phyloP scores from a whole-genome alignment of 148 eudicot genomes.

The Nyssa sinensis region DNA sequence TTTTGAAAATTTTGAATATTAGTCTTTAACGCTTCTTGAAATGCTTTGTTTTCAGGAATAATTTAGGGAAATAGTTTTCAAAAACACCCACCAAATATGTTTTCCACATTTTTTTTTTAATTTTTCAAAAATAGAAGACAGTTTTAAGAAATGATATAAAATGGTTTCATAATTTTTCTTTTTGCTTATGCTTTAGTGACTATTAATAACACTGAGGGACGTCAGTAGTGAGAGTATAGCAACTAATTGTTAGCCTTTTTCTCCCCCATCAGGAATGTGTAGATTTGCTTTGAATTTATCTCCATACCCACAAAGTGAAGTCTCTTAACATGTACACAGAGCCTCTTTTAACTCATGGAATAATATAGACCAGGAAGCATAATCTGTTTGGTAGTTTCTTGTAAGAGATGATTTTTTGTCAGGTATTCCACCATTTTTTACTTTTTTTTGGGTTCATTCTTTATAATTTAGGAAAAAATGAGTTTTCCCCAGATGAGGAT shows the following conservation, averaged over 20 bases:
- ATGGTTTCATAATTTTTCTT: too few species aligned
- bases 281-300: too few species aligned
- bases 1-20: not conserved
- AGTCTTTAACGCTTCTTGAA: not conserved
- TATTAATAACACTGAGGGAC: too few species aligned
- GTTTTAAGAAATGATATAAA: too few species aligned
- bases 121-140: too few species aligned
- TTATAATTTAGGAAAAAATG: constrained; percentile 61
- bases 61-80: not conserved
- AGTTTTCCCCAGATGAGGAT: constrained; percentile 83
- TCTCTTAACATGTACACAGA: not conserved
- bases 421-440: not conserved
- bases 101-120: too few species aligned
- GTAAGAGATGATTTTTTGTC: not conserved
- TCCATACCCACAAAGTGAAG: not conserved
- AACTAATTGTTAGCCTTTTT: too few species aligned
- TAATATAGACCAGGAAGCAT: not conserved
- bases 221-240: too few species aligned
- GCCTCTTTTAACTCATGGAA: not conserved
- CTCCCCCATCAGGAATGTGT: too few species aligned
- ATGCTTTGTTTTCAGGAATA: not conserved
- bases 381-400: not conserved
- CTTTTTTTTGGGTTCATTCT: not conserved
- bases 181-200: too few species aligned
- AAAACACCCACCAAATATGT: too few species aligned